These are phyloP conservation scores for Lentinus brumalis DNA, from an alignment of 768 basidiomycete genomes.

Conservation along the genomic window DNA sequence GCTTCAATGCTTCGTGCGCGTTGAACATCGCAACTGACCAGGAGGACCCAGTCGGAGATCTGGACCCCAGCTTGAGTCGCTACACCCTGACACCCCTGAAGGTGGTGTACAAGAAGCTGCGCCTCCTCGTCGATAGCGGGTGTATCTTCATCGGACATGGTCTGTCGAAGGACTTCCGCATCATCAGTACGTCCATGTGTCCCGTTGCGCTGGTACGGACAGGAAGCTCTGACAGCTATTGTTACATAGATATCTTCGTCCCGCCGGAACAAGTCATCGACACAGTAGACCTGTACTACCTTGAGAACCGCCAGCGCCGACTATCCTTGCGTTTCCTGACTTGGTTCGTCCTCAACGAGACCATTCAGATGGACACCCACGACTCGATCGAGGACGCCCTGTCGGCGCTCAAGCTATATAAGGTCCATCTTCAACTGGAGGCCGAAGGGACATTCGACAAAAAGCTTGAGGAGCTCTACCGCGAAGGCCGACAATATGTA, in stretches of 20 bases:
- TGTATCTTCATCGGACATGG: constrained; percentile 99
- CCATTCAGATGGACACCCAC: constrained; percentile 92
- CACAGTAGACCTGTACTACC: constrained; percentile 95
- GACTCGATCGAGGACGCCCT: constrained; percentile 98
- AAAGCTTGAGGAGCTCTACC: constrained; percentile 84
- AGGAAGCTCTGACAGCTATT: background rate
- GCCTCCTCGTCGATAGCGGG: constrained; percentile 88
- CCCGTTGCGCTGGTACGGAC: too few species aligned
- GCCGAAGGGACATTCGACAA: constrained; percentile 78
- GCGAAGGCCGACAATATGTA: constrained; percentile 75
- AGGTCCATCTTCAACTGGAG: constrained; percentile 77
- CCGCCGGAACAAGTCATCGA: constrained; percentile 96
- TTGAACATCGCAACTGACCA: background rate
- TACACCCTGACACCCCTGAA: constrained; percentile 95
- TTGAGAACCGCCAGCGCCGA: constrained; percentile 78
- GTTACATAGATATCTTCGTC: constrained; percentile 81
- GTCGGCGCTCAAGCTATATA: constrained; percentile 83
- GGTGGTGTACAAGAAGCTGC: constrained; percentile 97
- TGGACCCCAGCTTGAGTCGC: constrained; percentile 80
- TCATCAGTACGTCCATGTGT: constrained; percentile 74
- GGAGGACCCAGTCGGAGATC: constrained; percentile 74
- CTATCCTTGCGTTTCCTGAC: constrained; percentile 91
- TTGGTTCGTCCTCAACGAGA: constrained; percentile 90
- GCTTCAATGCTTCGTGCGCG: background rate
- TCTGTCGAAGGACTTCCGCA: constrained; percentile 95